Evolutionary conservation across 331 rosid genomes (phyloP).

Genomic region (Dryas integrifolia): DNA sequence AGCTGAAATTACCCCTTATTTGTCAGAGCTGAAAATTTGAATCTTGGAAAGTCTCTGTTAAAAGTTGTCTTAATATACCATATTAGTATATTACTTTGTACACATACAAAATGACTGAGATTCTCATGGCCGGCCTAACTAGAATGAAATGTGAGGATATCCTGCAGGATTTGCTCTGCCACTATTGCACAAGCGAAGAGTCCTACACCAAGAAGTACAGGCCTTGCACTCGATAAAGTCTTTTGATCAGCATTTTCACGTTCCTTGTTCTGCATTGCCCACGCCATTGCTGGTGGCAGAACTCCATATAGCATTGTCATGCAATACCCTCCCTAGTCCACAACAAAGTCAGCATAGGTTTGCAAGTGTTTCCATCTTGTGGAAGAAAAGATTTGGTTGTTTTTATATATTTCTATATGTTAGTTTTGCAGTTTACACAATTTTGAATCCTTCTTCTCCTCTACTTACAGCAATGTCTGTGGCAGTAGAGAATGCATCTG

Average conservation of each 20-base stretch:
- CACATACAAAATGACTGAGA: slow-evolving; percentile 2
- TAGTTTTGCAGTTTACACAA: too few relatives aligned
- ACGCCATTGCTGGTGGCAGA: slow-evolving; percentile 81
- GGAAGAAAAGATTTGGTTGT: too few relatives aligned
- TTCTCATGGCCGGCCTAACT: too few relatives aligned
- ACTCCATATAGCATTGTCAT: slow-evolving; percentile 73
- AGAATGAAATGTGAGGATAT: slow-evolving; percentile 38
- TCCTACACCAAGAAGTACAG: slow-evolving; percentile 49
- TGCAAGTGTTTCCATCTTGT: too few relatives aligned
- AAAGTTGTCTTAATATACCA: not conserved
- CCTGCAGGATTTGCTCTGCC: slow-evolving; percentile 55
- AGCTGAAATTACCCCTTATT: too few relatives aligned
- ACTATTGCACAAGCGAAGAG: slow-evolving; percentile 55
- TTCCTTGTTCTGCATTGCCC: slow-evolving; percentile 49
- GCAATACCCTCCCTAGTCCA: slow-evolving; percentile 71
- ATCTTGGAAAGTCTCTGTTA: too few relatives aligned
- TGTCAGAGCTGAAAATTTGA: too few relatives aligned
- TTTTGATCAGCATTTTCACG: slow-evolving; percentile 22
- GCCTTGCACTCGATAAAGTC: slow-evolving; percentile 42
- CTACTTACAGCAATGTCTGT: slow-evolving; percentile 60
- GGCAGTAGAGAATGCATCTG: slow-evolving; percentile 63
- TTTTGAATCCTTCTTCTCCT: not conserved
- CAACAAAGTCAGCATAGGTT: slow-evolving; percentile 16
- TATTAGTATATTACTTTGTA: not conserved
- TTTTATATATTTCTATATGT: too few relatives aligned